These are phyloP conservation scores for Phyllosticta ampelicida DNA, from an alignment of 2,329 filamentous ascomycete genomes.

Conservation along the genomic window DNA sequence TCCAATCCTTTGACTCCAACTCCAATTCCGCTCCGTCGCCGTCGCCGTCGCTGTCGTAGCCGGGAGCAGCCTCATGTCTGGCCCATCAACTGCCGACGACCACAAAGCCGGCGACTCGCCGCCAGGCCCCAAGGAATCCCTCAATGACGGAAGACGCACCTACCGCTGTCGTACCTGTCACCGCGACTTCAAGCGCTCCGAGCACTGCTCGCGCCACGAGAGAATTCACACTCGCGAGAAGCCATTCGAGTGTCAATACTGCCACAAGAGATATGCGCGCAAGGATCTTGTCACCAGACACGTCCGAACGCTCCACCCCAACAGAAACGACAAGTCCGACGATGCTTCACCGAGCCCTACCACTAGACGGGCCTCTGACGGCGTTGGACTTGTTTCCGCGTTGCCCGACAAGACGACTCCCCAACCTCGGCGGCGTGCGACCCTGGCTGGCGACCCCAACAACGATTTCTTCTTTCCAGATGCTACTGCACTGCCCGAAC, in stretches of 20 bases:
- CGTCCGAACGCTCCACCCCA: slow-evolving; percentile 23
- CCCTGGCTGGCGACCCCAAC: background rate
- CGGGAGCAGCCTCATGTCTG: background rate
- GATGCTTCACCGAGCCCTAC: background rate
- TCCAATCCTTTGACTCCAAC: no score
- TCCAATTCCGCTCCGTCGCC: background rate
- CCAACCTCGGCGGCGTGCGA: background rate
- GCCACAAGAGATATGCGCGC: slow-evolving; percentile 23
- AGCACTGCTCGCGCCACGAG: slow-evolving; percentile 27
- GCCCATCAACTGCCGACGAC: background rate
- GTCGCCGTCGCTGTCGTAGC: background rate
- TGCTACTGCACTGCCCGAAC: background rate
- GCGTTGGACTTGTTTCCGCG: background rate
- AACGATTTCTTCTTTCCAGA: background rate
- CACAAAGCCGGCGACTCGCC: background rate
- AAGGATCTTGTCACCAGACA: slow-evolving; percentile 29
- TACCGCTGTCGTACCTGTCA: slow-evolving; percentile 21
- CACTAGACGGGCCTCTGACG: background rate
- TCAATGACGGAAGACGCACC: background rate
- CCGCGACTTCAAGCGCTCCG: slow-evolving; percentile 24
- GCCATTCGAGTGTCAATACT: slow-evolving; percentile 24
- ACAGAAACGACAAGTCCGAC: background rate
- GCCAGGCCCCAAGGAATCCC: background rate
- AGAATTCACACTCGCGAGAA: slow-evolving; percentile 24
- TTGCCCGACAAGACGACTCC: background rate